Evolutionary conservation across 2,329 filamentous ascomycete species (phyloP).

Genomic region (Ramularia collo-cygni): DNA sequence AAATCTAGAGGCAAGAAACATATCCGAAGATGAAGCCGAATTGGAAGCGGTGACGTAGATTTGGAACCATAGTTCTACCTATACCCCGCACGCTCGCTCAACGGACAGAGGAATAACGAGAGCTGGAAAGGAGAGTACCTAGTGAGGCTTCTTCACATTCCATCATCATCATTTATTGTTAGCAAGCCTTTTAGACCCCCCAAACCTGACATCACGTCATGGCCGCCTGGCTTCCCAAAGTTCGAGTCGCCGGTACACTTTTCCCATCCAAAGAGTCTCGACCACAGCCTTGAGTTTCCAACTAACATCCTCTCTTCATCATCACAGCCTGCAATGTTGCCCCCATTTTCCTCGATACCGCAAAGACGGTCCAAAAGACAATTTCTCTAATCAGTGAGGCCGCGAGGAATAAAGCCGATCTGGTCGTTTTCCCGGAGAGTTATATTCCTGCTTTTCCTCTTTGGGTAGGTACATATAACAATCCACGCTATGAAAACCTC

Average conservation of each 20-base stretch:
- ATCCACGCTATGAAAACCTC: no score
- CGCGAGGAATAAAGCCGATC: constrained; percentile 37
- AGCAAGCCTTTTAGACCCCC: no score
- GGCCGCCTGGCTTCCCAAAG: constrained; percentile 20
- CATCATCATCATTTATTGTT: no score
- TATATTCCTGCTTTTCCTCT: constrained; percentile 49
- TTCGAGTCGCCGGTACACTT: constrained; percentile 18
- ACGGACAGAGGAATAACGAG: no score
- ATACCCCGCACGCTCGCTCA: no score
- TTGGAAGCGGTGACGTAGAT: no score
- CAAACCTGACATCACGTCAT: constrained; percentile 7
- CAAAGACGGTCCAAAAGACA: constrained; percentile 42
- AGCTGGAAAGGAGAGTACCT: no score
- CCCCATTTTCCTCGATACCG: constrained; percentile 44
- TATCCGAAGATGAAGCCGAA: no score
- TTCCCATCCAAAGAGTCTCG: neutral
- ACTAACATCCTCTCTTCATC: no score
- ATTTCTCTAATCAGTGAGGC: constrained; percentile 42
- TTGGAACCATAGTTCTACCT: no score
- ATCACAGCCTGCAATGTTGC: constrained; percentile 26
- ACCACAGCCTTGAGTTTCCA: neutral
- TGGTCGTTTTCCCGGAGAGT: constrained; percentile 50
- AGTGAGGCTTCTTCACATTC: no score
- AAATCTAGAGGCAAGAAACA: no score
- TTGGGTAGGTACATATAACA: constrained; percentile 30